Conservation (phyloP, 495 filamentous ascomycete species). For the Platismatia glauca region DNA sequence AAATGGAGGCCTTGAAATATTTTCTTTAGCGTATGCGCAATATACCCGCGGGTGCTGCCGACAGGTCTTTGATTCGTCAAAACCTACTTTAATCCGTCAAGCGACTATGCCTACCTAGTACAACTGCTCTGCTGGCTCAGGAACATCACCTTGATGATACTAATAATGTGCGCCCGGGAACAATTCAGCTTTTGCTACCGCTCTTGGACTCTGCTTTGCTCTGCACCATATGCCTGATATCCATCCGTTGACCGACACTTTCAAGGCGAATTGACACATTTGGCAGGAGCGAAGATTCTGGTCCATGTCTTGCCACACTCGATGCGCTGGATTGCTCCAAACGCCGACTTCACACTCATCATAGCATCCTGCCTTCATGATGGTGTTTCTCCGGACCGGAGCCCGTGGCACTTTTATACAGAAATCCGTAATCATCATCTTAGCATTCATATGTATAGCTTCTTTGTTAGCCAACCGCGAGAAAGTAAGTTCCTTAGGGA, state of each 20-base stretch:
- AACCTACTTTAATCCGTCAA: too few relatives aligned
- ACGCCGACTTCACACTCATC: neutral
- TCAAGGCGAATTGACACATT: neutral
- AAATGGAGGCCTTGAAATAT: too few relatives aligned
- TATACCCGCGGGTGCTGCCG: neutral
- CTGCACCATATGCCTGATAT: neutral
- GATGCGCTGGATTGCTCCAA: neutral
- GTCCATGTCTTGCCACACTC: neutral
- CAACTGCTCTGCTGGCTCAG: neutral
- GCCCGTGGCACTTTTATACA: neutral
- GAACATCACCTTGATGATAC: too few relatives aligned
- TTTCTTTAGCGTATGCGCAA: neutral
- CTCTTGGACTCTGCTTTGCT: neutral
- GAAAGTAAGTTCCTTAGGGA: neutral
- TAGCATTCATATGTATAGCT: slow-evolving; percentile 7
- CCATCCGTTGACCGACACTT: neutral
- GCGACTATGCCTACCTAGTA: neutral
- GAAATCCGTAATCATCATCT: neutral
- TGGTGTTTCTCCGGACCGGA: neutral
- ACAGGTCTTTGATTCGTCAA: neutral
- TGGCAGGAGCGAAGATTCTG: neutral
- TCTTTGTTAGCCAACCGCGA: slow-evolving; percentile 3
- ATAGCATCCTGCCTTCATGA: neutral
- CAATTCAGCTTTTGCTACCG: neutral
- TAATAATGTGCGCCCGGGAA: neutral